phyloP scores from a whole-genome alignment of 73 alveolate genomes.

The Tetrahymena malaccensis region DNA sequence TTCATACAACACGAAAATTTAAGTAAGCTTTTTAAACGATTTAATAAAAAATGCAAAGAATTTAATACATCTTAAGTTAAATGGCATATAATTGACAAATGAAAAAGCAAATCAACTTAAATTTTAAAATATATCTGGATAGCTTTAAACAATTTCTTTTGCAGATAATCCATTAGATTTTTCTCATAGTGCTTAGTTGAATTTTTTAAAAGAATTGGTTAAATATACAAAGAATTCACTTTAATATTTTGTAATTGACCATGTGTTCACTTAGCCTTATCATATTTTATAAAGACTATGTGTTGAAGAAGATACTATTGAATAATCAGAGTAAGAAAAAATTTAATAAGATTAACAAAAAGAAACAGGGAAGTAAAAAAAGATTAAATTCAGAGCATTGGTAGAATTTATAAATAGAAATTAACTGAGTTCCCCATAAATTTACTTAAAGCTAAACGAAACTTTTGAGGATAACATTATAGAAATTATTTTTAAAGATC shows the following conservation, averaged over 20 bases:
- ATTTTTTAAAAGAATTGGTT: neutral
- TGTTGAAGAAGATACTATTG: neutral
- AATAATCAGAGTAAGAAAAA: neutral
- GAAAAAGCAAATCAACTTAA: neutral
- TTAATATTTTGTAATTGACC: neutral
- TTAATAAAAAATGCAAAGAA: neutral
- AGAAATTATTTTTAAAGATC: neutral
- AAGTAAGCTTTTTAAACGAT: neutral
- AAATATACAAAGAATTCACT: neutral
- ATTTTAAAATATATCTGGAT: neutral
- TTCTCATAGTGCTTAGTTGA: neutral
- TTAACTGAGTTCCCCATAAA: neutral
- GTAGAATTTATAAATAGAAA: neutral
- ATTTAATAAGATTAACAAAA: neutral
- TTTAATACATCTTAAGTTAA: neutral
- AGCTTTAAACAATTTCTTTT: neutral
- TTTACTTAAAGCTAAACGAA: neutral
- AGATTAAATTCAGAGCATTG: neutral
- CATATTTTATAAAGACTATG: neutral
- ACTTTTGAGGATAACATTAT: neutral
- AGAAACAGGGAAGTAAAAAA: neutral
- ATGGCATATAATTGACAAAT: neutral
- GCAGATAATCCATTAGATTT: neutral
- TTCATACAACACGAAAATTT: neutral
- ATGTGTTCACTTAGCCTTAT: neutral